Conservation (phyloP, 2,329 filamentous ascomycete genomes). For the Cercospora sp. region DNA sequence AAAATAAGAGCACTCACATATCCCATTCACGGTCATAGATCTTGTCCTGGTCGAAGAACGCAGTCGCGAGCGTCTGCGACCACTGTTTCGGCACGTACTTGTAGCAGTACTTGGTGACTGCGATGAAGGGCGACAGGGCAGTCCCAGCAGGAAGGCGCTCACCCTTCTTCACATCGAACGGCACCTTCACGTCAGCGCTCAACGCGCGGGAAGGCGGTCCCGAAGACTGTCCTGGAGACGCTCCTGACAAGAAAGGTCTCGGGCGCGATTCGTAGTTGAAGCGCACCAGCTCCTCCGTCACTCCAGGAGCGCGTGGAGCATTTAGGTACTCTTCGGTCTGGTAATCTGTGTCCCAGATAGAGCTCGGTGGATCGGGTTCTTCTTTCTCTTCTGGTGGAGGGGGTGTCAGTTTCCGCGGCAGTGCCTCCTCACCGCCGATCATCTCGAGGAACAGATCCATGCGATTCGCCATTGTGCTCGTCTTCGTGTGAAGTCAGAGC, state of each 20-base stretch:
- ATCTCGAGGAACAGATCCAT: slow-evolving; percentile 17
- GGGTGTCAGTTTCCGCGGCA: slow-evolving; percentile 21
- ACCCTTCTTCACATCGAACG: slow-evolving; percentile 33
- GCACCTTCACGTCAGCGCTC: slow-evolving; percentile 16
- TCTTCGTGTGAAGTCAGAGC: not conserved
- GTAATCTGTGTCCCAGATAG: slow-evolving; percentile 10
- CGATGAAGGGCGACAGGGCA: slow-evolving; percentile 44
- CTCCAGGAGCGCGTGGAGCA: not conserved
- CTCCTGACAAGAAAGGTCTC: not conserved
- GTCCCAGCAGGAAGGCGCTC: slow-evolving; percentile 38
- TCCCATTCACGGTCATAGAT: slow-evolving; percentile 68
- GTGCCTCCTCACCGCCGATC: slow-evolving; percentile 23
- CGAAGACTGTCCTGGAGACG: not conserved
- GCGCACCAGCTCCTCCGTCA: not conserved
- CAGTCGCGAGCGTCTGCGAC: slow-evolving; percentile 52
- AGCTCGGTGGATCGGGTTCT: not conserved
- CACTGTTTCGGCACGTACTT: slow-evolving; percentile 56
- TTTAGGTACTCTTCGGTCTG: slow-evolving; percentile 15
- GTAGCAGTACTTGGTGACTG: slow-evolving; percentile 60
- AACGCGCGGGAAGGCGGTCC: not conserved
- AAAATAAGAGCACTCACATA: slow-evolving; percentile 58
- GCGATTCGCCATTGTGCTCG: slow-evolving; percentile 2
- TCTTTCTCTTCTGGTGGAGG: slow-evolving; percentile 10
- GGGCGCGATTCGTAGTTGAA: not conserved
- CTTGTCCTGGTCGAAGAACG: slow-evolving; percentile 59